A percentile compares a stretch with the other conserved stretches of the same genome.
Evolutionary conservation across 2,329 filamentous ascomycete species (phyloP).

Genomic region (Penicillium expansum): DNA sequence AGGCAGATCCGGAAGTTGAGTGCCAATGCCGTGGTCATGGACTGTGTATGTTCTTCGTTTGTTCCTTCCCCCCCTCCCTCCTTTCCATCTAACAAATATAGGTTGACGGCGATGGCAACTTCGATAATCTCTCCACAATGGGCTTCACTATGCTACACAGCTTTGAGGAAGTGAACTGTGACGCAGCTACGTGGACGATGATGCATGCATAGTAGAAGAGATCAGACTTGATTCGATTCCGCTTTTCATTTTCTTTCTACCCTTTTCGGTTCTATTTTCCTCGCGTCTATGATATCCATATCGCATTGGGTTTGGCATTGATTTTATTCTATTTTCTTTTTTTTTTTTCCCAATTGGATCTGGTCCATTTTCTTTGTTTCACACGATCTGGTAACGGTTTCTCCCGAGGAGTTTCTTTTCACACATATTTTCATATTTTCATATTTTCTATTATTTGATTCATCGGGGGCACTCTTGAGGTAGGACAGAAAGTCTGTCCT

Average conservation of each 20-base stretch:
- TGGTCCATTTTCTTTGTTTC: background rate
- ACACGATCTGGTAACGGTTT: background rate
- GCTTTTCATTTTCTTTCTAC: slow-evolving; percentile 1
- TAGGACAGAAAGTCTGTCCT: background rate
- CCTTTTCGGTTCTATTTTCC: slow-evolving; percentile 4
- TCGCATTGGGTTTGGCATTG: slow-evolving; percentile 15
- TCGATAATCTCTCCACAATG: slow-evolving; percentile 72
- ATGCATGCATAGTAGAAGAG: slow-evolving; percentile 43
- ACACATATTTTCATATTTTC: too few species aligned
- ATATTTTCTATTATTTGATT: background rate
- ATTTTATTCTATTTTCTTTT: background rate
- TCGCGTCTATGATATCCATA: slow-evolving; percentile 25
- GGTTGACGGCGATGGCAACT: slow-evolving; percentile 69
- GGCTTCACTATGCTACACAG: slow-evolving; percentile 75
- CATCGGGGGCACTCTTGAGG: background rate
- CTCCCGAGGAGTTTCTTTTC: background rate
- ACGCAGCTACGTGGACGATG: slow-evolving; percentile 61
- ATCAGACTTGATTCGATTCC: background rate
- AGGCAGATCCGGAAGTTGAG: slow-evolving; percentile 78
- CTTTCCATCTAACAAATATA: slow-evolving; percentile 36
- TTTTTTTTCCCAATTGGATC: background rate
- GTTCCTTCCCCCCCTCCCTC: background rate
- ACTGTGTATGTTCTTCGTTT: slow-evolving; percentile 63
- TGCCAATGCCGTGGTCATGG: slow-evolving; percentile 68
- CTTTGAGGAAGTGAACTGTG: slow-evolving; percentile 76